Evolutionary conservation across 148 eudicot species (phyloP), one percentile per base, ranked within the genome.

Genomic region (Linanthus parryae): DNA sequence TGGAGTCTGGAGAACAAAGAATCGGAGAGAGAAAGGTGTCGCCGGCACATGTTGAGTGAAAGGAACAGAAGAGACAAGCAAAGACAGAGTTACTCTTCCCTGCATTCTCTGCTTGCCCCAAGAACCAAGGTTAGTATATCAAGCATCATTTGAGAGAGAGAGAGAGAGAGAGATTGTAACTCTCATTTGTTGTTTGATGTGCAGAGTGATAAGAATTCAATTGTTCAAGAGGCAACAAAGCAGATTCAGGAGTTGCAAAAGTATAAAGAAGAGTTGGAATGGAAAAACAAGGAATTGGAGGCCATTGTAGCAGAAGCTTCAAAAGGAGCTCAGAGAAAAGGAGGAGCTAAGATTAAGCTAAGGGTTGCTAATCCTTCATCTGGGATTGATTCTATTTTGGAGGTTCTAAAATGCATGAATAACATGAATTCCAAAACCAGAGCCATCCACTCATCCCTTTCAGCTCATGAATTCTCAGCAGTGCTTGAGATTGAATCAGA

Each of bases 21-120:
- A n/a, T n/a, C n/a, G n/a, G n/a, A n/a, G n/a, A n/a, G n/a, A n/a
- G n/a, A n/a, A n/a, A n/a, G n/a, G n/a, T n/a, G n/a, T n/a, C n/a
- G n/a, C n/a, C n/a, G n/a, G n/a, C n/a, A n/a, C n/a, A 63, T 62
- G 76, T 64, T 73, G 23, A 77, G 30, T 34, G 83, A 73, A 68
- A 48, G 79, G 21, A 41, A 62, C 68, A 64, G 83, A 51, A 66
- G 79, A 23, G 67, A 66, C 35, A 73, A 54, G 23, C 68, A 77
- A 54, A 73, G 55, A 44, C 57, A 66, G 2, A 52, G 47, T 16
- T 70, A 56, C 56, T 24, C 23, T 0, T 52, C 54, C 29, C 61
- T 77, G 58, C 76, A 56, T 15, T 44, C 72, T 7, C 19, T 63
- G 16, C 56, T 77, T 46, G 71, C 73, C 27, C 42, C 28, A 16